Conservation (phyloP, 768 basidiomycete species). For the Pilatotrama ljubarskyi region DNA sequence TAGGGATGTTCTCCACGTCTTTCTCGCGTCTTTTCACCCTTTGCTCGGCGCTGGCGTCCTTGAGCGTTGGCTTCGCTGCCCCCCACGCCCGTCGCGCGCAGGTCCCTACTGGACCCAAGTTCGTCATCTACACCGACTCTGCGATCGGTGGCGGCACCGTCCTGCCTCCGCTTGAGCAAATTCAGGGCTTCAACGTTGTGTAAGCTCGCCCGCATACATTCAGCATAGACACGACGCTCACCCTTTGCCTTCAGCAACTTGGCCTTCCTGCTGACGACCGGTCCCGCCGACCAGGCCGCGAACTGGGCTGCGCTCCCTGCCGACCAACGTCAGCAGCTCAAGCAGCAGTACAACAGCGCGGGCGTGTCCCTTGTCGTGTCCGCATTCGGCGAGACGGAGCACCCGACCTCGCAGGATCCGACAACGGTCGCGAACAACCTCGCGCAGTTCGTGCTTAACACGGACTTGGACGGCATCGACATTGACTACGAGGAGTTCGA, state of each 20-base stretch:
- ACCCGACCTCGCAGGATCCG: conserved; percentile 37
- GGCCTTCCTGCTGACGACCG: conserved; percentile 43
- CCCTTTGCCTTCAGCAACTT: conserved; percentile 31
- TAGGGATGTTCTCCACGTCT: conserved; percentile 4
- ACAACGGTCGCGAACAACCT: conserved; percentile 45
- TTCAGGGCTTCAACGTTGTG: conserved; percentile 20
- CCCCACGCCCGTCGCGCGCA: neutral
- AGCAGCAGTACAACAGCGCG: conserved; percentile 50
- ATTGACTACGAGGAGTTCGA: conserved; percentile 59
- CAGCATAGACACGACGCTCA: neutral
- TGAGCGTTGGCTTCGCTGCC: neutral
- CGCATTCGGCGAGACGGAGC: conserved; percentile 49
- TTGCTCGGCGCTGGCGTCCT: conserved; percentile 4
- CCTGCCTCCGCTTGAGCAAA: neutral
- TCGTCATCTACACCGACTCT: conserved; percentile 14
- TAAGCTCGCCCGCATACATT: neutral
- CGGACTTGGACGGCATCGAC: conserved; percentile 54
- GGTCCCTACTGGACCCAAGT: conserved; percentile 3
- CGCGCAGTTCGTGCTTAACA: conserved; percentile 47
- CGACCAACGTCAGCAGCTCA: conserved; percentile 40
- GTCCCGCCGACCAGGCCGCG: conserved; percentile 44
- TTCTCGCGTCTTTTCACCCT: conserved; percentile 6
- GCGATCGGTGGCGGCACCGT: neutral
- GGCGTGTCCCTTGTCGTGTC: conserved; percentile 62
- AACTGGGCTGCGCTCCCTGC: conserved; percentile 43